Percentiles rank a stretch among this genome's conserved stretches.
phyloP scores from a whole-genome alignment of 257 asterid genomes.

The Solanum ahanhuiri region DNA sequence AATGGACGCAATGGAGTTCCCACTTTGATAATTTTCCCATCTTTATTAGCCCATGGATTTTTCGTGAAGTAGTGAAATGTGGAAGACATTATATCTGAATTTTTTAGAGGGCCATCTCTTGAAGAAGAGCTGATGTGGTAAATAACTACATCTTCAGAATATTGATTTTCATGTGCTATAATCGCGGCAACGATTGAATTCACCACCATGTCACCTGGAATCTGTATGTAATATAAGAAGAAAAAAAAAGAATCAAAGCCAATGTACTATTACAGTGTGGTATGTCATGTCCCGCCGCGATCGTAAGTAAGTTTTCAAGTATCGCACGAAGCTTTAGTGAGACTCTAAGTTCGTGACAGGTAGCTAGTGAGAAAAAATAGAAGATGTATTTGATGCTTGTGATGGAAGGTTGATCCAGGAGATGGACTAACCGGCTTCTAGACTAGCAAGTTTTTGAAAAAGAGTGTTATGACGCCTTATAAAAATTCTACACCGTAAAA shows the following conservation, averaged over 20 bases:
- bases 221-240: background rate
- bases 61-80: conserved; percentile 17
- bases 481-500: background rate
- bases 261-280: background rate
- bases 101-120: conserved; percentile 27
- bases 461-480: background rate
- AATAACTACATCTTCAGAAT: conserved; percentile 6
- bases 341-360: no score
- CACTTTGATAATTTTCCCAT: conserved; percentile 28
- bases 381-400: background rate
- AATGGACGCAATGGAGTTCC: background rate
- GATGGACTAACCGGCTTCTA: background rate
- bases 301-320: no score
- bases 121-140: conserved; percentile 40
- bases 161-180: background rate
- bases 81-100: conserved; percentile 5
- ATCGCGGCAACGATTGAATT: background rate
- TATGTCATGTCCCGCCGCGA: no score
- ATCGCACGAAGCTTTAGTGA: no score
- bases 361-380: background rate
- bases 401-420: background rate
- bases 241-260: background rate
- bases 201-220: background rate
- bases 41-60: conserved; percentile 21
- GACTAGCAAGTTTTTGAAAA: background rate